These are phyloP conservation scores for Gracilaria vermiculophylla DNA, from an alignment of 23 red algal genomes.

Conservation along the genomic window DNA sequence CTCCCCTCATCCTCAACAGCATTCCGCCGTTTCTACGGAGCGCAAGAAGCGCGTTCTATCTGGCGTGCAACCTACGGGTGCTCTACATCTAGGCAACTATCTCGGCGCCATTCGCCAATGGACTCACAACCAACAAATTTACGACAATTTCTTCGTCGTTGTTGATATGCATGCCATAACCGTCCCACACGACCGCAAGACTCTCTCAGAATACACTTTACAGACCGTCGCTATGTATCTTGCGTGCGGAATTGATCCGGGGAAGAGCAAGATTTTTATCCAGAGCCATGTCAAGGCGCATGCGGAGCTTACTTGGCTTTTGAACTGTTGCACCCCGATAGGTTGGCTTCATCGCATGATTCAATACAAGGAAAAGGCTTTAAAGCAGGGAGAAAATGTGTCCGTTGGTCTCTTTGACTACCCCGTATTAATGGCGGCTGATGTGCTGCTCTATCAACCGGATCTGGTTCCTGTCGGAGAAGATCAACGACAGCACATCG, in stretches of 20 bases:
- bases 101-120: conserved; percentile 95
- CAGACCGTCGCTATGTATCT: conserved; percentile 91
- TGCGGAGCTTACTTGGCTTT: conserved; percentile 94
- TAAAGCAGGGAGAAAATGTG: conserved; percentile 76
- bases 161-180: conserved; percentile 99
- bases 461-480: conserved; percentile 98
- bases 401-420: conserved; percentile 92
- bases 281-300: conserved; percentile 95
- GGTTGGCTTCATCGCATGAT: conserved; percentile 98
- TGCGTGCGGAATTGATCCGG: conserved; percentile 91
- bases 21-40: not conserved
- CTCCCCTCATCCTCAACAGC: conserved; percentile 9
- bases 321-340: conserved; percentile 97
- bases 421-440: conserved; percentile 97
- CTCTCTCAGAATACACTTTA: conserved; percentile 62
- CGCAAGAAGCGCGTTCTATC: conserved; percentile 83
- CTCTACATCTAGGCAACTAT: conserved; percentile 98
- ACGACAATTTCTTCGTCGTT: conserved; percentile 89
- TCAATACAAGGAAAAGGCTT: conserved; percentile 90
- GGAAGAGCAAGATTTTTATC: conserved; percentile 85
- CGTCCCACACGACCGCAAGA: conserved; percentile 76
- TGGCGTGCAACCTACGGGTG: conserved; percentile 96
- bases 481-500: conserved; percentile 98
- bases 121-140: conserved; percentile 74
- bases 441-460: conserved; percentile 90